A percentile compares a stretch with the other conserved stretches of the same genome.
These are phyloP conservation scores for Podochytrium sp. DNA, from an alignment of 192 early-diverging fungal species.

Conservation along the genomic window DNA sequence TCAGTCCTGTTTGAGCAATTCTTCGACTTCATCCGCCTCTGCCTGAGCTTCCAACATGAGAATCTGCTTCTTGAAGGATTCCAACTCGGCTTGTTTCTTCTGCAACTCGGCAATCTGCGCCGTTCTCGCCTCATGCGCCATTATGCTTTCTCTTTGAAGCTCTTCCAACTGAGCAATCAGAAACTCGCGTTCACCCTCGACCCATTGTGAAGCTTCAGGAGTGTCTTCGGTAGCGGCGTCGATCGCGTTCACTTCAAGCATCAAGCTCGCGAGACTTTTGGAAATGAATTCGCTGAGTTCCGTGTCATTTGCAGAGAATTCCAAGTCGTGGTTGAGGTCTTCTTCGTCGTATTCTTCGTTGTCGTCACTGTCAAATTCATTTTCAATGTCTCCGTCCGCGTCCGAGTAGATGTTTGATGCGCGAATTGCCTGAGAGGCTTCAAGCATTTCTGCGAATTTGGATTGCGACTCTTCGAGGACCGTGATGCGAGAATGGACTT, in stretches of 20 bases:
- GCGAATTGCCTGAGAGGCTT: constrained; percentile 6
- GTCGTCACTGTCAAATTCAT: constrained; percentile 13
- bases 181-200: neutral
- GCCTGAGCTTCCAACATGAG: neutral
- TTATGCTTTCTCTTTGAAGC: neutral
- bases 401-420: neutral
- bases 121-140: neutral
- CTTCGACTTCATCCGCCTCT: neutral
- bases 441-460: constrained; percentile 8
- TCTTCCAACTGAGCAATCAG: constrained; percentile 16
- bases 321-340: constrained; percentile 15
- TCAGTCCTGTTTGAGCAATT: too few species aligned
- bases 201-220: neutral
- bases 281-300: neutral
- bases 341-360: constrained; percentile 32
- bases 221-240: constrained; percentile 15
- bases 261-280: neutral
- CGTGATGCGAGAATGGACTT: constrained; percentile 7
- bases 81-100: constrained; percentile 10
- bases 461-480: constrained; percentile 20
- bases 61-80: constrained; percentile 7
- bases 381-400: neutral
- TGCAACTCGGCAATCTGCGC: constrained; percentile 3
- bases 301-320: neutral
- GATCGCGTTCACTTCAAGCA: constrained; percentile 20